A percentile compares a stretch with the other conserved stretches of the same genome.
phyloP scores from a whole-genome alignment of 1,284 basidiomycete genomes.

The Ceratobasidium sp. region DNA sequence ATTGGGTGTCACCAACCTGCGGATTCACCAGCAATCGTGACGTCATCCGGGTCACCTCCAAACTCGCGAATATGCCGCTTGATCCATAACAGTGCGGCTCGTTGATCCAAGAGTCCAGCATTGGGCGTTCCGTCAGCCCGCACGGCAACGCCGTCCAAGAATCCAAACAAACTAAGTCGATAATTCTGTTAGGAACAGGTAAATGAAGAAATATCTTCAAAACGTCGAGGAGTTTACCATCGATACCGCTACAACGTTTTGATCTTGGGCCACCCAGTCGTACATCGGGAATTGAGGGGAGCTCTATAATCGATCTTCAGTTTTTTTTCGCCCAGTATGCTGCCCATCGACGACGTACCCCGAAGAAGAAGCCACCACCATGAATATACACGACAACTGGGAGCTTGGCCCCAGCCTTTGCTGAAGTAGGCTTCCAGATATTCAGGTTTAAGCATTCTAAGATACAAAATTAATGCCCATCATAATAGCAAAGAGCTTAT shows the following conservation, averaged over 20 bases:
- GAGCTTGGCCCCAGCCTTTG: conserved; percentile 51
- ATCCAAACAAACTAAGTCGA: conserved; percentile 61
- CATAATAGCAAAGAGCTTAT: background rate
- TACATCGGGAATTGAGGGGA: conserved; percentile 60
- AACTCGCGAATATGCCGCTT: conserved; percentile 45
- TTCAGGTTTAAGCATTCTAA: conserved; percentile 57
- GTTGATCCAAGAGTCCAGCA: conserved; percentile 66
- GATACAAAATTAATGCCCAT: conserved; percentile 46
- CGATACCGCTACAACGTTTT: conserved; percentile 62
- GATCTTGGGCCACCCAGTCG: conserved; percentile 63
- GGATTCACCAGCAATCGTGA: conserved; percentile 39
- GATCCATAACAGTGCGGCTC: no score
- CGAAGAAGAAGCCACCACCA: conserved; percentile 58
- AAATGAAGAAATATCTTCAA: background rate
- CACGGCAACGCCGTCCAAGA: conserved; percentile 55
- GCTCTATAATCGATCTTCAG: conserved; percentile 44
- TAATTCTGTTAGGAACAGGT: conserved; percentile 49
- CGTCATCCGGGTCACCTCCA: conserved; percentile 45
- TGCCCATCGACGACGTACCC: conserved; percentile 1
- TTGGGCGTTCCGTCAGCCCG: conserved; percentile 55
- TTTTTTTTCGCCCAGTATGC: background rate
- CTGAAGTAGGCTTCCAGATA: conserved; percentile 52
- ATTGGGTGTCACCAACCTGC: conserved; percentile 13
- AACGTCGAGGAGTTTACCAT: conserved; percentile 47
- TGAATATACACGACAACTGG: conserved; percentile 73